These are phyloP conservation scores for Poa annua DNA, from an alignment of 176 grass and related monocot genomes.

Conservation along the genomic window DNA sequence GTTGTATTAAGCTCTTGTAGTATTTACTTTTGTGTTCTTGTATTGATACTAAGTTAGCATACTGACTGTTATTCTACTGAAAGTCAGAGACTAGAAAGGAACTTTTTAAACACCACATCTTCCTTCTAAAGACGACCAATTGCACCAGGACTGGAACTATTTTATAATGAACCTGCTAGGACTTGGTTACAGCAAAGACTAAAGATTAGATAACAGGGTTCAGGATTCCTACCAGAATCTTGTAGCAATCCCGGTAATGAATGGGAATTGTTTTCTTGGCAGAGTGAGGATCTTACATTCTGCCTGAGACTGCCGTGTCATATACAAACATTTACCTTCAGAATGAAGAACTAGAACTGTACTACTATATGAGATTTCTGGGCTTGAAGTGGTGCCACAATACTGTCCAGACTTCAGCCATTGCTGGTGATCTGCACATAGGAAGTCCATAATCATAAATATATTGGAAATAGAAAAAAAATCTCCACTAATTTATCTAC, in stretches of 20 bases:
- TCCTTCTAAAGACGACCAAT: background rate
- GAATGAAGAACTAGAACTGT: constrained; percentile 23
- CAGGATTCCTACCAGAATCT: background rate
- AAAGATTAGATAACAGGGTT: background rate
- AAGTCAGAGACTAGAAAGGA: constrained; percentile 4
- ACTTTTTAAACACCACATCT: background rate
- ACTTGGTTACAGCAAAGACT: background rate
- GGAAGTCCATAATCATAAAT: background rate
- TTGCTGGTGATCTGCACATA: background rate
- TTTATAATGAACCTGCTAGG: background rate
- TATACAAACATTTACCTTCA: background rate
- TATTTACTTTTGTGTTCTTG: background rate
- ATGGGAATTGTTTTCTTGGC: no score
- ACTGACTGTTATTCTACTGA: background rate
- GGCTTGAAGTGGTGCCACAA: background rate
- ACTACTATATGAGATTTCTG: background rate
- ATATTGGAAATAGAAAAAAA: background rate
- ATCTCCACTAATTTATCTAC: constrained; percentile 12
- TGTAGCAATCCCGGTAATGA: background rate
- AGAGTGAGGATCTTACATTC: no score
- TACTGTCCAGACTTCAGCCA: background rate
- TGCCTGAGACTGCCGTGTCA: background rate
- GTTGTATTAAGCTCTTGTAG: constrained; percentile 39
- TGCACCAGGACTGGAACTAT: background rate
- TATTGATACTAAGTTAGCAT: constrained; percentile 13